Conservation (phyloP, 352 stramenopile species). For the Phytophthora constricta region DNA sequence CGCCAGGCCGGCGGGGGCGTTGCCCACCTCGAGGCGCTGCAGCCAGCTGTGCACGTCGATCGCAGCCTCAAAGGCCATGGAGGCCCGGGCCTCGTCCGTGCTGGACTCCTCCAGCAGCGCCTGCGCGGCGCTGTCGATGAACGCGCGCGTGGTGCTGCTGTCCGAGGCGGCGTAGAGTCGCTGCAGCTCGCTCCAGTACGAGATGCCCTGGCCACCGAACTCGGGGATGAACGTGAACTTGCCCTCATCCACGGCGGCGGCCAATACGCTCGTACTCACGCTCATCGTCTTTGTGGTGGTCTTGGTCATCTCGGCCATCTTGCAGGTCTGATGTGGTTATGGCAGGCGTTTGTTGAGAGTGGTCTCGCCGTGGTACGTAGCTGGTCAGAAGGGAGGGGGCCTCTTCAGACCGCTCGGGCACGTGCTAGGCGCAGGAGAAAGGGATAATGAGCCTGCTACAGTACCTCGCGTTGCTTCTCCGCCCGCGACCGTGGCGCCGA, state of each 20-base stretch:
- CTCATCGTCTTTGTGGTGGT: constrained; percentile 20
- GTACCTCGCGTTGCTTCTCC: no score
- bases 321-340: no score
- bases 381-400: no score
- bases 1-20: constrained; percentile 16
- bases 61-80: constrained; percentile 50
- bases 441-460: no score
- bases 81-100: constrained; percentile 41
- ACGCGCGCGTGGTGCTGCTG: constrained; percentile 32
- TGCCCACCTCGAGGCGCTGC: constrained; percentile 27
- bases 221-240: constrained; percentile 54
- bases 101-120: constrained; percentile 61
- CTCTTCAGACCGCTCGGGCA: no score
- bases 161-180: constrained; percentile 49
- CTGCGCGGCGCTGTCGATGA: constrained; percentile 55
- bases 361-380: no score
- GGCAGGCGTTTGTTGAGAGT: no score
- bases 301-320: no score
- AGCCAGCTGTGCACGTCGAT: constrained; percentile 73
- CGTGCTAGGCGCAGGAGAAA: no score
- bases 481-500: no score
- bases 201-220: constrained; percentile 75
- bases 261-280: constrained; percentile 30
- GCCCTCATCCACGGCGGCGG: constrained; percentile 24
- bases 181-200: constrained; percentile 72